Evolutionary conservation across 2,329 filamentous ascomycete species (phyloP).

Genomic region (Penicillium sp.): DNA sequence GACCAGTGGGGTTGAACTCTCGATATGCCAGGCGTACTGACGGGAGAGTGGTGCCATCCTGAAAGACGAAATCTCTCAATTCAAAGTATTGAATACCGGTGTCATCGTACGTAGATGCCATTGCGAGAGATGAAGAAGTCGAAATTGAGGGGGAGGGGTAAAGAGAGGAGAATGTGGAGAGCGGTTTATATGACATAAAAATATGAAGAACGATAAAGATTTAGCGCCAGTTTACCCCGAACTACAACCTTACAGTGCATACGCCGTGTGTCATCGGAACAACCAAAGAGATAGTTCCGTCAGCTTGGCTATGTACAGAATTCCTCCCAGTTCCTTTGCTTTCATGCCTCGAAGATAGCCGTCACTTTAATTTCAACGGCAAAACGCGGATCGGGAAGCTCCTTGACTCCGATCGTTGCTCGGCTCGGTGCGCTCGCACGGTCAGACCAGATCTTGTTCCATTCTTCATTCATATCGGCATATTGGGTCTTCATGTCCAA

Average conservation of each 20-base stretch:
- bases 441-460: conserved; percentile 46
- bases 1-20: conserved; percentile 39
- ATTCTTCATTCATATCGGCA: conserved; percentile 48
- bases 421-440: conserved; percentile 35
- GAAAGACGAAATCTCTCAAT: conserved; percentile 42
- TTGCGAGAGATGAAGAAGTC: neutral
- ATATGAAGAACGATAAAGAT: neutral
- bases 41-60: conserved; percentile 33
- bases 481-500: conserved; percentile 45
- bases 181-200: neutral
- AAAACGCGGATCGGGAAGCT: conserved; percentile 16
- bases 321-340: too few species aligned
- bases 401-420: conserved; percentile 17
- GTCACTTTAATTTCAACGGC: conserved; percentile 18
- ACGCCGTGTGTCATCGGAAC: neutral
- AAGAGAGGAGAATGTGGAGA: neutral
- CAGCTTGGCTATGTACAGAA: neutral
- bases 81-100: conserved; percentile 33
- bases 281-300: neutral
- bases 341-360: conserved; percentile 9
- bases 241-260: too few species aligned
- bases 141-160: neutral
- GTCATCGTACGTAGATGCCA: conserved; percentile 11
- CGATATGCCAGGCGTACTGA: conserved; percentile 42
- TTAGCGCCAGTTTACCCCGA: too few species aligned